These are phyloP conservation scores for Thielaviopsis ethacetica DNA, from an alignment of 2,329 filamentous ascomycete species.

Conservation along the genomic window DNA sequence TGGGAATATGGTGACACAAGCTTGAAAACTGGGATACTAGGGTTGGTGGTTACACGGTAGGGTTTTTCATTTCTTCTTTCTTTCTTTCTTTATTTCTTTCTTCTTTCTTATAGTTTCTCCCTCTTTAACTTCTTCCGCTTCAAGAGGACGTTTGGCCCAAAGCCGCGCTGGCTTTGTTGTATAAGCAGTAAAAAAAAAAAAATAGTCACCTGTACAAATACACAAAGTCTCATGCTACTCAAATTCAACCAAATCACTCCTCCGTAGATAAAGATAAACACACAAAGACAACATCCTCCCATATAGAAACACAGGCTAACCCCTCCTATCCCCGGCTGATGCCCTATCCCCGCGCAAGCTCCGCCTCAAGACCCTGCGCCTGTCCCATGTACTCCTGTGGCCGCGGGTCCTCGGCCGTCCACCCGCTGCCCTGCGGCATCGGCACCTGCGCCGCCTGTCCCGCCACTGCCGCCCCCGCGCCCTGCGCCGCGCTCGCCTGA, in stretches of 20 bases:
- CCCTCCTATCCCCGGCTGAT: too few relatives aligned
- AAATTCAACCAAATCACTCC: too few relatives aligned
- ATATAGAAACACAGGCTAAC: too few relatives aligned
- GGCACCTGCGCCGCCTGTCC: slow-evolving; percentile 29
- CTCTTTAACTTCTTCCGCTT: too few relatives aligned
- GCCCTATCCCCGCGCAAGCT: slow-evolving; percentile 26
- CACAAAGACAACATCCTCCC: too few relatives aligned
- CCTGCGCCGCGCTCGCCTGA: slow-evolving; percentile 27
- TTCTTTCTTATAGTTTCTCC: neutral
- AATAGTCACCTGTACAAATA: too few relatives aligned
- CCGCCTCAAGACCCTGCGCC: slow-evolving; percentile 37
- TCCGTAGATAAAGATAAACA: too few relatives aligned
- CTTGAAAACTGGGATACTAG: neutral
- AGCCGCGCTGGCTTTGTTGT: too few relatives aligned
- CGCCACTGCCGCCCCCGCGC: slow-evolving; percentile 17
- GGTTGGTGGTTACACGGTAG: neutral
- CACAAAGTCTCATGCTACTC: too few relatives aligned
- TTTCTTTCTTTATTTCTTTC: neutral
- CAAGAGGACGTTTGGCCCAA: too few relatives aligned
- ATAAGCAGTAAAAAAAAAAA: too few relatives aligned
- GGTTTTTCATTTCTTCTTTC: neutral
- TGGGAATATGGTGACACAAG: too few relatives aligned
- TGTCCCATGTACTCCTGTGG: slow-evolving; percentile 40
- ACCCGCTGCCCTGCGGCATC: slow-evolving; percentile 35
- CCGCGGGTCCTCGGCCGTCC: slow-evolving; percentile 42